These are phyloP conservation scores for Rhinocladiella similis DNA, from an alignment of 2,329 filamentous ascomycete species.

Conservation along the genomic window DNA sequence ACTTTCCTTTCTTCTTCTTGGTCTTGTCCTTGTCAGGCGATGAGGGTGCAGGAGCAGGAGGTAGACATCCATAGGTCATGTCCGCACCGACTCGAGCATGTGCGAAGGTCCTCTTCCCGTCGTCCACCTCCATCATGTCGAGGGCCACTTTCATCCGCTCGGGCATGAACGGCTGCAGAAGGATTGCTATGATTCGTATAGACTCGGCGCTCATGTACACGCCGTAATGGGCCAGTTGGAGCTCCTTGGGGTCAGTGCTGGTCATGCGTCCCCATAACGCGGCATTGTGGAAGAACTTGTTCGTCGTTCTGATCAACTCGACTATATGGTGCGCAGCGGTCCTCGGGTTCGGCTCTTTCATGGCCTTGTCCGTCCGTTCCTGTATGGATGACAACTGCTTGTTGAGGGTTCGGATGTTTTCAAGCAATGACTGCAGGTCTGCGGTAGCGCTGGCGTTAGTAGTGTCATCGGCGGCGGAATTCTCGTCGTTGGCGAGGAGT, in stretches of 20 bases:
- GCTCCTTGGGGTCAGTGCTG: constrained; percentile 31
- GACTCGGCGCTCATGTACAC: constrained; percentile 75
- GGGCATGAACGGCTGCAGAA: constrained; percentile 91
- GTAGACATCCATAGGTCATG: constrained; percentile 63
- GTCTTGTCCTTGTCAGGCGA: constrained; percentile 34
- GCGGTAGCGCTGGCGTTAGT: no score
- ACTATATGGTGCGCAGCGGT: constrained; percentile 66
- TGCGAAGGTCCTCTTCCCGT: constrained; percentile 61
- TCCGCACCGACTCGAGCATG: constrained; percentile 67
- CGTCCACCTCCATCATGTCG: constrained; percentile 72
- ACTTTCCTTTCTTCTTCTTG: constrained; percentile 27
- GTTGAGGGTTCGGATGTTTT: constrained; percentile 2
- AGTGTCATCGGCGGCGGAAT: constrained; percentile 28
- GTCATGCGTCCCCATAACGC: constrained; percentile 66
- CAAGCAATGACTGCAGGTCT: constrained; percentile 35
- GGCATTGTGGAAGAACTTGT: constrained; percentile 64
- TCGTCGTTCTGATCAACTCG: constrained; percentile 63
- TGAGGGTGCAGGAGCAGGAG: constrained; percentile 39
- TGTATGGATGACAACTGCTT: constrained; percentile 6
- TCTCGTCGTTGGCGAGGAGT: constrained; percentile 29
- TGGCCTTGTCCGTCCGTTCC: constrained; percentile 11
- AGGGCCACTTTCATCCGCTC: constrained; percentile 70
- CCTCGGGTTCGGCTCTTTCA: constrained; percentile 56
- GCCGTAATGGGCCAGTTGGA: constrained; percentile 53
- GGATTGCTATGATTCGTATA: constrained; percentile 75